Base-by-base conservation (phyloP, 176 grass and related monocot species). In the Carex littledalei region DNA sequence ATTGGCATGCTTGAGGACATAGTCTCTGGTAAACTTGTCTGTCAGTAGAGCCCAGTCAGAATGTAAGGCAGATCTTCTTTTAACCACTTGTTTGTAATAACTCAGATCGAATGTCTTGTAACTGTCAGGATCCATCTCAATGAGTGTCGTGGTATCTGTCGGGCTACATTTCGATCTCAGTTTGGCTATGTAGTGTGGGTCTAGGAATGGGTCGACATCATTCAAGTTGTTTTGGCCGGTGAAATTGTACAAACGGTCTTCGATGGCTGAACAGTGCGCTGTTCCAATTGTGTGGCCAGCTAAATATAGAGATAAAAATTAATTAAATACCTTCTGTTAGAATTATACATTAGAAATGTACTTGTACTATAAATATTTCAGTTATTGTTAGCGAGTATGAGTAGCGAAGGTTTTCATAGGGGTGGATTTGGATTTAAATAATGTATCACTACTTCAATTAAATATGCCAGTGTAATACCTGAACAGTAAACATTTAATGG, bases 81-180 rank as follows among this genome's bases (percentile, higher is more conserved):
- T 91, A 70, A 67, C 67, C 2, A 97, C 86, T 50, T 86, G 55
- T 67, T 32, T 84, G 82, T 12, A 97, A 86, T 94, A 97, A 11
- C 50, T 24, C 0, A 87, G 66, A 78, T 97, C 90, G 62, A 97
- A 97, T 32, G 92, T 91, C 55, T 5, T 88, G 90, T 89, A 92
- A 85, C 90, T 97, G 0, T 92, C 92, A 0, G 92, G 94, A 79
- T 97, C 92, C 94, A 97, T 97, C 87, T 94, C 92, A 78, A 92
- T 89, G 6, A 88, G 71, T 56, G 90, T 97, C n/a, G 67, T 92
- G 81, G 86, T 87, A 84, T 97, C 92, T 29, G 84, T 34, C 8
- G 89, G 92, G 79, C 84, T 90, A 6, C 87, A 89, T 59, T 68
- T 68, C 5, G 65, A 68, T 68, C 26, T 68, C 13, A 68, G 65